Evolutionary conservation across 352 stramenopile genomes (phyloP).

Genomic region (Pythium phragmitis): DNA sequence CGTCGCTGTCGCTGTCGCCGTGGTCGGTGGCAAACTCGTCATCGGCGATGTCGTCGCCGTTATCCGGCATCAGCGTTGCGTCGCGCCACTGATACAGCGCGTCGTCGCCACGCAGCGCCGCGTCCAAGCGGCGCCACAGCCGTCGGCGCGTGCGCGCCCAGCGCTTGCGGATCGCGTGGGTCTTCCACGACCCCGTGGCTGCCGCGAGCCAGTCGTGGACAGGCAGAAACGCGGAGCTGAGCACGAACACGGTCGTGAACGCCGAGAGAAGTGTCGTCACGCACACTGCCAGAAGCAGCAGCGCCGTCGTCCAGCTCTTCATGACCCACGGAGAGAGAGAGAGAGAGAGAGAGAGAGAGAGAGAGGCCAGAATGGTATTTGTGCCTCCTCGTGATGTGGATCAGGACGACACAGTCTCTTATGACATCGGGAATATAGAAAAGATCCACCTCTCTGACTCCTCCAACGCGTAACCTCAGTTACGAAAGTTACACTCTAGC

Average conservation of each 20-base stretch:
- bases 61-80: background rate
- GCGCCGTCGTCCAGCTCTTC: constrained; percentile 21
- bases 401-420: constrained; percentile 10
- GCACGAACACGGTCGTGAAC: constrained; percentile 18
- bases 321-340: constrained; percentile 3
- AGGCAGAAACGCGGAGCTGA: constrained; percentile 25
- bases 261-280: constrained; percentile 20
- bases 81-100: constrained; percentile 8
- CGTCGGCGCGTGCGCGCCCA: constrained; percentile 9
- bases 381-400: constrained; percentile 13
- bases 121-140: constrained; percentile 19
- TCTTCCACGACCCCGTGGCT: constrained; percentile 3
- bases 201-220: constrained; percentile 20
- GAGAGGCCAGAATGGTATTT: background rate
- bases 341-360: background rate
- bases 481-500: background rate
- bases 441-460: constrained; percentile 14
- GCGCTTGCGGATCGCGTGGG: constrained; percentile 9
- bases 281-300: constrained; percentile 20
- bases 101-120: constrained; percentile 10
- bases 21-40: constrained; percentile 5
- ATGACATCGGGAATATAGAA: constrained; percentile 33
- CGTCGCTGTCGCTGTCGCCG: constrained; percentile 8
- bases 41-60: constrained; percentile 4
- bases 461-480: background rate